These are phyloP conservation scores for Trichoderma sp. DNA, from an alignment of 2,329 filamentous ascomycete species.

Conservation along the genomic window DNA sequence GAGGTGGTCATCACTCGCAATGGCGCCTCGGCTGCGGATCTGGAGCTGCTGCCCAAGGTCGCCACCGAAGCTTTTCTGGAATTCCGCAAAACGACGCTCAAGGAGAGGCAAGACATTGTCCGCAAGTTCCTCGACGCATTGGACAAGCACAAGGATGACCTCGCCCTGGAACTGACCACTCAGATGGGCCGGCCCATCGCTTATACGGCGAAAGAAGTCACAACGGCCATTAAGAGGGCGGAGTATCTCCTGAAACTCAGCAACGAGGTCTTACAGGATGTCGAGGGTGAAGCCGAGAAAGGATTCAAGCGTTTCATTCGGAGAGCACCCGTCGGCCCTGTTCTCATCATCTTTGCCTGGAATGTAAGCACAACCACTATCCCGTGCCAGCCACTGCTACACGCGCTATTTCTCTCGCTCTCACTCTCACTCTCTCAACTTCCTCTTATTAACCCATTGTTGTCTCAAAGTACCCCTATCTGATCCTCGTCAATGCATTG, in stretches of 20 bases:
- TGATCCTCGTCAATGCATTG: conserved; percentile 89
- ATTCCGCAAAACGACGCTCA: conserved; percentile 74
- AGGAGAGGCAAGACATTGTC: conserved; percentile 77
- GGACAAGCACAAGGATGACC: conserved; percentile 70
- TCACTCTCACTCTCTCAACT: background rate
- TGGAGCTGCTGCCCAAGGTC: conserved; percentile 69
- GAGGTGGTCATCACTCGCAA: conserved; percentile 78
- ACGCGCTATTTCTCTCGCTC: conserved; percentile 2
- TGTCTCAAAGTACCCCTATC: conserved; percentile 76
- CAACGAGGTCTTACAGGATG: conserved; percentile 75
- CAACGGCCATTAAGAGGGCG: conserved; percentile 80
- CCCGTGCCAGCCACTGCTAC: conserved; percentile 8
- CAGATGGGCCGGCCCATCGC: conserved; percentile 95
- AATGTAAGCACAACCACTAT: conserved; percentile 67
- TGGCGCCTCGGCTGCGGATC: conserved; percentile 70
- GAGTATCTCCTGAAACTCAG: conserved; percentile 86
- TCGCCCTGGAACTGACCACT: conserved; percentile 82
- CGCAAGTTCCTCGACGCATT: conserved; percentile 76
- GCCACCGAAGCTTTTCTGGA: conserved; percentile 75
- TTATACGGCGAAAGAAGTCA: conserved; percentile 80
- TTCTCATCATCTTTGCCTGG: conserved; percentile 91
- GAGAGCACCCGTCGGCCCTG: conserved; percentile 84
- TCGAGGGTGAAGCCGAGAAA: conserved; percentile 78
- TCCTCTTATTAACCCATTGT: conserved; percentile 14
- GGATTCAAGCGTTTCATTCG: conserved; percentile 90